These are phyloP conservation scores for Cladosporium sp. DNA, from an alignment of 2,329 filamentous ascomycete genomes.

Conservation along the genomic window DNA sequence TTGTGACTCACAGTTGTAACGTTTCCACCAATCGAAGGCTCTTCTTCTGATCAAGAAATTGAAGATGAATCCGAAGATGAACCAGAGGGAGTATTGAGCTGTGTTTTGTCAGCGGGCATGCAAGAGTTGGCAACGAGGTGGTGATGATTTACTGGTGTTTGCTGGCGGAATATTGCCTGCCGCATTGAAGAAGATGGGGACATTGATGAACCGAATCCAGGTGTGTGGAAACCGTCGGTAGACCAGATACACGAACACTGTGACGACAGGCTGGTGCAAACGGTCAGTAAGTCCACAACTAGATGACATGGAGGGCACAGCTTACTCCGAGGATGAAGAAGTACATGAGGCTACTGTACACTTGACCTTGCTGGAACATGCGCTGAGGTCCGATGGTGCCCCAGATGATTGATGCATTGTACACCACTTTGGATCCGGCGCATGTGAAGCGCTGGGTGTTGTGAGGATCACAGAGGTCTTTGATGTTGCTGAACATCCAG, in stretches of 20 bases:
- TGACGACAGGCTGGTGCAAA: background rate
- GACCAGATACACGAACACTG: background rate
- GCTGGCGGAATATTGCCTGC: background rate
- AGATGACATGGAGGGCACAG: background rate
- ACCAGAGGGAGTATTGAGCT: background rate
- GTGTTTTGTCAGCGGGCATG: background rate
- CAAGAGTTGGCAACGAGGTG: background rate
- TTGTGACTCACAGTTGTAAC: background rate
- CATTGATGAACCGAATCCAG: background rate
- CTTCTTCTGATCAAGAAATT: background rate
- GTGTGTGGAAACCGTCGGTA: background rate
- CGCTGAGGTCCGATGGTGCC: background rate
- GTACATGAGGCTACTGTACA: background rate
- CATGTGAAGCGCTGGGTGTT: background rate
- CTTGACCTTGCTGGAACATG: background rate
- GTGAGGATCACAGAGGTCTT: background rate
- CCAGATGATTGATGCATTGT: background rate
- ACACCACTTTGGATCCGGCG: background rate
- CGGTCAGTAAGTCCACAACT: background rate
- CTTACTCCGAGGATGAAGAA: background rate
- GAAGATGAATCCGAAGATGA: background rate
- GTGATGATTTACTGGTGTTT: background rate
- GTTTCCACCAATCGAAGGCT: background rate
- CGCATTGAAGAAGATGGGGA: background rate
- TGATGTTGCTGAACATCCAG: background rate